Percentiles rank a stretch among this genome's conserved stretches.
phyloP scores from a whole-genome alignment of 768 basidiomycete genomes.

The Lactarius sp. region DNA sequence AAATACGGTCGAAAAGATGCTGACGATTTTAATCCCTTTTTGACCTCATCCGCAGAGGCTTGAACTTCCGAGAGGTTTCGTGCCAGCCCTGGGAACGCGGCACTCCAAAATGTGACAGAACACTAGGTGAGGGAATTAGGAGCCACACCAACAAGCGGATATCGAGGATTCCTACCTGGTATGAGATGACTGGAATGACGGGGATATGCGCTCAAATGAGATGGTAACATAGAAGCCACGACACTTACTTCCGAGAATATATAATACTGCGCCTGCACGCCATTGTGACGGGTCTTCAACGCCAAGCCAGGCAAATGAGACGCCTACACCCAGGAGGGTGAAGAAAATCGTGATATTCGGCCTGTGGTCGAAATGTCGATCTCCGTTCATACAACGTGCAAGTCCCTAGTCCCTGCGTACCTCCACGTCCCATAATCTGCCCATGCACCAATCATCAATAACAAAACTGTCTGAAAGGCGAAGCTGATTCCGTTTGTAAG shows the following conservation, averaged over 20 bases:
- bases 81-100: constrained; percentile 74
- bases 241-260: constrained; percentile 57
- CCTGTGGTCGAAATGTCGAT: constrained; percentile 31
- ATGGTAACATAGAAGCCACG: not conserved
- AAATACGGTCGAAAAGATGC: constrained; percentile 13
- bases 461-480: constrained; percentile 63
- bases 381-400: not conserved
- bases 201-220: constrained; percentile 7
- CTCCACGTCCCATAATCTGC: constrained; percentile 82
- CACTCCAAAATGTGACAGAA: constrained; percentile 76
- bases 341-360: constrained; percentile 77
- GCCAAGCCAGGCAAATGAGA: constrained; percentile 76
- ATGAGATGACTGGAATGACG: constrained; percentile 53
- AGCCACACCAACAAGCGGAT: not conserved
- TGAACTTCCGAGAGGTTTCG: constrained; percentile 66
- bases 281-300: constrained; percentile 62
- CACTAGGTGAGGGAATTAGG: constrained; percentile 37
- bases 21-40: constrained; percentile 45
- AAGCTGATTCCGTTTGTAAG: constrained; percentile 78
- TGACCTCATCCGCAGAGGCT: constrained; percentile 41
- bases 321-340: constrained; percentile 56
- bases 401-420: constrained; percentile 30
- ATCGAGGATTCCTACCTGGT: constrained; percentile 43
- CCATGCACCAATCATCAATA: constrained; percentile 69
- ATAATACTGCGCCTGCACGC: constrained; percentile 56